These are phyloP conservation scores for Anacardium occidentale DNA, from an alignment of 345 rosid genomes.

Conservation along the genomic window DNA sequence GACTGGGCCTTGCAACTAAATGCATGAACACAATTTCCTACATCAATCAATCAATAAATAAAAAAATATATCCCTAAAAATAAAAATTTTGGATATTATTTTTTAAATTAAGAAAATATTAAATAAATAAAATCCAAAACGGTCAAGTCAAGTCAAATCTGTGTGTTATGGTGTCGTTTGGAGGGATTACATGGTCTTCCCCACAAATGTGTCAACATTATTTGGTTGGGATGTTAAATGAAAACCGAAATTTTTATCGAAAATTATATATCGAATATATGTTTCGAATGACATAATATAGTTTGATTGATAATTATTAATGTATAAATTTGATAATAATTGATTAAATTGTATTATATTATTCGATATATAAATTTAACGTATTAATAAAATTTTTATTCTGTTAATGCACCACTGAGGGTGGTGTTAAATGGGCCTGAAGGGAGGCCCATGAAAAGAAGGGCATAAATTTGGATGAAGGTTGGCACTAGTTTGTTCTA, in stretches of 20 bases:
- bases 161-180: constrained; percentile 28
- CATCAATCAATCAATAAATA: not conserved
- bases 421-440: not conserved
- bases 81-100: too few species aligned
- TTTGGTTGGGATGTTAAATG: constrained; percentile 16
- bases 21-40: constrained; percentile 1
- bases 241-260: too few species aligned
- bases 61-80: not conserved
- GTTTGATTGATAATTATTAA: too few species aligned
- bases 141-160: constrained; percentile 25
- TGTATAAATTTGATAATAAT: too few species aligned
- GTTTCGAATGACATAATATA: too few species aligned
- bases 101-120: not conserved
- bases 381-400: too few species aligned
- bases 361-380: too few species aligned
- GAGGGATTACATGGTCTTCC: constrained; percentile 27
- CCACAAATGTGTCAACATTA: constrained; percentile 14
- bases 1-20: not conserved
- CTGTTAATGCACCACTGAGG: constrained; percentile 27
- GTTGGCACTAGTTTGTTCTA: too few species aligned
- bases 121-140: constrained; percentile 8
- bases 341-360: too few species aligned
- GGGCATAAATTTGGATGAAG: not conserved
- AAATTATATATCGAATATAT: too few species aligned
- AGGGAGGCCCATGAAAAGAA: not conserved